phyloP scores from a whole-genome alignment of 2,329 filamentous ascomycete species.

The Talaromyces pinophilus region DNA sequence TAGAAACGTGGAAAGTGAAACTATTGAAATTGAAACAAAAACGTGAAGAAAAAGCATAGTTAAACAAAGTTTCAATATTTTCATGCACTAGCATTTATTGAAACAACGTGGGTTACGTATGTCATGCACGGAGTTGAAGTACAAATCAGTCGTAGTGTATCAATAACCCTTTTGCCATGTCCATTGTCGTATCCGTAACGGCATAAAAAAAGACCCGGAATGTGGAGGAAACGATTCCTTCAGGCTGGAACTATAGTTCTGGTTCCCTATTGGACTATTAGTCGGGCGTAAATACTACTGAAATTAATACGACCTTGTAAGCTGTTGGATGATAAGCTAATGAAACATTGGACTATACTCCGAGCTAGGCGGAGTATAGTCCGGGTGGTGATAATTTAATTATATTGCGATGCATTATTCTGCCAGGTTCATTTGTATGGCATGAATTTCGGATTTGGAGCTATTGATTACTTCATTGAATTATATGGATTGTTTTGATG shows the following conservation, averaged over 20 bases:
- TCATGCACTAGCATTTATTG: neutral
- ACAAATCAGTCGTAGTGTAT: slow-evolving; percentile 7
- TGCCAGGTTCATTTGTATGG: neutral
- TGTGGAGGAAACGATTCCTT: neutral
- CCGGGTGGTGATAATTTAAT: neutral
- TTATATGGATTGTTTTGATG: too few species aligned
- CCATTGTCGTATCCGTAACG: neutral
- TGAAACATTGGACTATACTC: neutral
- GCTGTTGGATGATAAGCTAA: neutral
- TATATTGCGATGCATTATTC: neutral
- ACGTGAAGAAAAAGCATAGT: neutral
- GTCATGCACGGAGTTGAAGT: neutral
- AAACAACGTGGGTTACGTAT: neutral
- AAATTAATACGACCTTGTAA: neutral
- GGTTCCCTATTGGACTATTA: neutral
- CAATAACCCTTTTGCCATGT: neutral
- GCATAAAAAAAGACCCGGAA: too few species aligned
- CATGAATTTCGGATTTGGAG: neutral
- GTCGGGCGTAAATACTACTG: neutral
- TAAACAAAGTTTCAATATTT: neutral
- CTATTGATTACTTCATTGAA: neutral
- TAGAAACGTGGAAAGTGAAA: neutral
- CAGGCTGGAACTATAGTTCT: neutral
- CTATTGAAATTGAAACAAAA: neutral
- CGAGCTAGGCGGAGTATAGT: neutral